A percentile compares a stretch with the other conserved stretches of the same genome.
These are phyloP conservation scores for Akebia trifoliata DNA, from an alignment of 164 flowering plant genomes.

Conservation along the genomic window DNA sequence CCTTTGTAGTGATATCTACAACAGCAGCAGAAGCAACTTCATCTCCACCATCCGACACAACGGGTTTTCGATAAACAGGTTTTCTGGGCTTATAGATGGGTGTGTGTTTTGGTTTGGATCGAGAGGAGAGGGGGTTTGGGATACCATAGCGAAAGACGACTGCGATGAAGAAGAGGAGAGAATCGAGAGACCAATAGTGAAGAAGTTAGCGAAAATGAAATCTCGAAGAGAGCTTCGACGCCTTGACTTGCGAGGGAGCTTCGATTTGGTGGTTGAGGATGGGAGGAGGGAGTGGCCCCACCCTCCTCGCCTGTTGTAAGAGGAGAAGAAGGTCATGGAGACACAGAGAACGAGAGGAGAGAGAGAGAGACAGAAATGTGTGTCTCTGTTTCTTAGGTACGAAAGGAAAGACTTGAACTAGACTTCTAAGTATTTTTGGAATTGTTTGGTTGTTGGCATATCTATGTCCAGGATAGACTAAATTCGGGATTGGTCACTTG, in stretches of 20 bases:
- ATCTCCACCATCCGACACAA: not conserved
- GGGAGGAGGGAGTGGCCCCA: constrained; percentile 46
- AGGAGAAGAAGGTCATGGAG: constrained; percentile 11
- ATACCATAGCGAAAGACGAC: constrained; percentile 50
- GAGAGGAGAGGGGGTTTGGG: constrained; percentile 48
- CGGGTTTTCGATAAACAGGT: constrained; percentile 21
- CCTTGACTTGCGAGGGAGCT: constrained; percentile 47
- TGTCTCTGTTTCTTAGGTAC: too few species aligned
- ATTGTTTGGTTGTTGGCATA: too few species aligned
- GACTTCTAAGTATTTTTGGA: too few species aligned
- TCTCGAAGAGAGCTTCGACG: constrained; percentile 39
- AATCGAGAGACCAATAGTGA: constrained; percentile 62
- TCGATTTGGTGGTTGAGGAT: constrained; percentile 33
- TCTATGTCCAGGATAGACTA: too few species aligned
- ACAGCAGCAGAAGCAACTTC: constrained; percentile 27
- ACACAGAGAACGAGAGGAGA: not conserved
- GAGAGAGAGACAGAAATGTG: not conserved
- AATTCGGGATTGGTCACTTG: too few species aligned
- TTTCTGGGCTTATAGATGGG: constrained; percentile 15
- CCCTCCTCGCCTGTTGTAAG: constrained; percentile 11
- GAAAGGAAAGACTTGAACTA: too few species aligned
- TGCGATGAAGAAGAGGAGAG: constrained; percentile 56
- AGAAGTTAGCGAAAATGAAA: constrained; percentile 58
- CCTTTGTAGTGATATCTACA: constrained; percentile 89
- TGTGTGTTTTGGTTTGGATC: constrained; percentile 16